Evolutionary conservation across 345 rosid genomes (phyloP), one percentile per base, ranked within the genome.

Genomic region (Boechera divaricarpa): DNA sequence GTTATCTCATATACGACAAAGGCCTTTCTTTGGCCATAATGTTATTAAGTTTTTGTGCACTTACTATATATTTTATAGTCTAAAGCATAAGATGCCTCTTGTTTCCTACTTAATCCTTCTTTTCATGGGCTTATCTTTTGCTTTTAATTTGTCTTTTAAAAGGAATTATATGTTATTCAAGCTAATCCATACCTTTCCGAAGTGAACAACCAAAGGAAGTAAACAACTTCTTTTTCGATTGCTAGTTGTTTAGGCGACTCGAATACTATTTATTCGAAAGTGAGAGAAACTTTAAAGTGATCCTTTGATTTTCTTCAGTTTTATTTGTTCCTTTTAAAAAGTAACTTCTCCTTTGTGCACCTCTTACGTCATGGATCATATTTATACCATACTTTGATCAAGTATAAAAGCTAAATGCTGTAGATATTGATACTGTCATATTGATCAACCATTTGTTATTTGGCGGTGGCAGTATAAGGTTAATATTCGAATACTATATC

Each of bases 21-120:
- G 7, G 1, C 47, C 26, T 47, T 41, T 54, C 70, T 64, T 54
- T 54, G 56, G 71, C 45, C 70, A 66, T 57, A 32, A 73, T 63
- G 45, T 31, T 63, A 31, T 31, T 7, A 70, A 33, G 33, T 11
- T 73, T 29, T 41, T 53, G 55, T 54, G 18, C 52, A 52, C 35
- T 53, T 62, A 26, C 10, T 54, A 13, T 13, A 13, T 54, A 39
- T 32, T 41, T 41, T 44, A 32, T 73, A 53, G 36, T 41, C 54
- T 63, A 63, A 73, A 73, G 70, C 70, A 73, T 63, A 73, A 63
- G 45, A 73, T 73, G 70, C 77, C 45, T 73, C 70, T 41, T 54
- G 63, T 53, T 73, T 53, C 45, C 45, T 41, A 73, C 70, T 63
- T 31, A 73, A 73, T 45, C 70, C 45, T 54, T 73, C 77, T 74